These are phyloP conservation scores for Chrysosphaeria jannelii DNA, from an alignment of 2,329 filamentous ascomycete species.

Conservation along the genomic window DNA sequence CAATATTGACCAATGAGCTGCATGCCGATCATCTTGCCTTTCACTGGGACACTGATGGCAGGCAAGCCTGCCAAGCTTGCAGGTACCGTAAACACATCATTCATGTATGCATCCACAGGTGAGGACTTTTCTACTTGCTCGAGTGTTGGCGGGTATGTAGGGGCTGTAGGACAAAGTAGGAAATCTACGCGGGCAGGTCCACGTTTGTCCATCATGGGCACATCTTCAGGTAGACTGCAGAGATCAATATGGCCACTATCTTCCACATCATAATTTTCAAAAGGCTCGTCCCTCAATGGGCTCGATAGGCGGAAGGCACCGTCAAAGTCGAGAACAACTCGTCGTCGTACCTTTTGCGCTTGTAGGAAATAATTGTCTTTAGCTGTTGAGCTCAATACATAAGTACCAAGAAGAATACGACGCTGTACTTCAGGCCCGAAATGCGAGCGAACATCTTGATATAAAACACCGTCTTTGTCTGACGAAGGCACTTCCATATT, in stretches of 20 bases:
- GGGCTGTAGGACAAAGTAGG: slow-evolving; percentile 63
- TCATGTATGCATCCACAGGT: slow-evolving; percentile 54
- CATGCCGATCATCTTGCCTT: slow-evolving; percentile 17
- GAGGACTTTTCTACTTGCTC: slow-evolving; percentile 11
- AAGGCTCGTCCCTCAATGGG: slow-evolving; percentile 21
- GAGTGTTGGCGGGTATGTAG: slow-evolving; percentile 18
- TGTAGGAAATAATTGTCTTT: slow-evolving; percentile 94
- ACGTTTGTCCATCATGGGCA: slow-evolving; percentile 21
- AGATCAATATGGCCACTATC: slow-evolving; percentile 16
- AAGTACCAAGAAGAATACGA: slow-evolving; percentile 68
- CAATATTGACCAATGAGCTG: slow-evolving; percentile 63
- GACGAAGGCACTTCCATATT: slow-evolving; percentile 11
- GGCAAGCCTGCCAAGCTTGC: slow-evolving; percentile 78
- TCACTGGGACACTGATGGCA: slow-evolving; percentile 55
- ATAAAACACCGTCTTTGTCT: slow-evolving; percentile 40
- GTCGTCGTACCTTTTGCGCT: slow-evolving; percentile 58
- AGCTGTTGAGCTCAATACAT: slow-evolving; percentile 64
- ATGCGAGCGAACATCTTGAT: slow-evolving; percentile 44
- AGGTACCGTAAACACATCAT: slow-evolving; percentile 87
- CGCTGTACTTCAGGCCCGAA: slow-evolving; percentile 69
- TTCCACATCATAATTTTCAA: no score
- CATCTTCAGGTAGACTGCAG: slow-evolving; percentile 23
- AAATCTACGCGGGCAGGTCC: slow-evolving; percentile 47
- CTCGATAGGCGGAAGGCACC: slow-evolving; percentile 40
- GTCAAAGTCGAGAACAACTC: slow-evolving; percentile 73